phyloP scores from a whole-genome alignment of 768 basidiomycete genomes.

The Tephrocybe sp. region DNA sequence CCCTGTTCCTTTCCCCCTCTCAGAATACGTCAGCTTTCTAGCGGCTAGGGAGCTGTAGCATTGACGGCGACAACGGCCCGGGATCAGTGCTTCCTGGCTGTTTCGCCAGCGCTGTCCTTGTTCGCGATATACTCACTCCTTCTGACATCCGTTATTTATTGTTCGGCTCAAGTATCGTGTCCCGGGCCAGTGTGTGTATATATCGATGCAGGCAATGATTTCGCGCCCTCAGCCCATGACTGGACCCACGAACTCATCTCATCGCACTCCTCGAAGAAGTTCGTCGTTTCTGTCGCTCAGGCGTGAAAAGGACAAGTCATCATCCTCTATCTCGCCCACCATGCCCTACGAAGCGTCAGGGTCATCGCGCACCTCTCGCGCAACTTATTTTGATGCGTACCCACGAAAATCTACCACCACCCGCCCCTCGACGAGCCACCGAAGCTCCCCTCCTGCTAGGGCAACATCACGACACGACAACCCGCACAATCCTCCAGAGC shows the following conservation, averaged over 20 bases:
- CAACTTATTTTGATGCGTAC: conserved; percentile 47
- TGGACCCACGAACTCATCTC: conserved; percentile 26
- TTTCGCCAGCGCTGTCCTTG: neutral
- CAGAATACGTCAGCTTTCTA: neutral
- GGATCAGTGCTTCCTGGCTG: neutral
- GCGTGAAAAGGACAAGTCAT: conserved; percentile 44
- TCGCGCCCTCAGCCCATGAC: conserved; percentile 32
- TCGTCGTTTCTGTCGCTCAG: conserved; percentile 56
- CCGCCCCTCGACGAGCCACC: conserved; percentile 25
- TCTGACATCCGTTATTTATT: conserved; percentile 11
- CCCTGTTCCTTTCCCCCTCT: neutral
- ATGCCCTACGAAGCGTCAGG: conserved; percentile 22
- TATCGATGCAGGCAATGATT: conserved; percentile 35
- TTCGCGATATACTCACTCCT: conserved; percentile 11
- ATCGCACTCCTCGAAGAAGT: conserved; percentile 50
- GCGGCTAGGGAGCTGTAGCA: neutral
- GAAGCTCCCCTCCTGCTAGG: conserved; percentile 23
- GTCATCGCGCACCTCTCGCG: conserved; percentile 27
- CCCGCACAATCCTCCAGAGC: conserved; percentile 18
- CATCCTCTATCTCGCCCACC: conserved; percentile 19
- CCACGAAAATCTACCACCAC: conserved; percentile 35
- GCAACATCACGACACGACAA: conserved; percentile 12
- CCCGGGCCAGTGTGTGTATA: neutral
- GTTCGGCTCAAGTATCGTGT: conserved; percentile 11
- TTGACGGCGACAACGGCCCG: neutral